These are phyloP conservation scores for Stachybotrys echinatus DNA, from an alignment of 2,329 filamentous ascomycete species.

Conservation along the genomic window DNA sequence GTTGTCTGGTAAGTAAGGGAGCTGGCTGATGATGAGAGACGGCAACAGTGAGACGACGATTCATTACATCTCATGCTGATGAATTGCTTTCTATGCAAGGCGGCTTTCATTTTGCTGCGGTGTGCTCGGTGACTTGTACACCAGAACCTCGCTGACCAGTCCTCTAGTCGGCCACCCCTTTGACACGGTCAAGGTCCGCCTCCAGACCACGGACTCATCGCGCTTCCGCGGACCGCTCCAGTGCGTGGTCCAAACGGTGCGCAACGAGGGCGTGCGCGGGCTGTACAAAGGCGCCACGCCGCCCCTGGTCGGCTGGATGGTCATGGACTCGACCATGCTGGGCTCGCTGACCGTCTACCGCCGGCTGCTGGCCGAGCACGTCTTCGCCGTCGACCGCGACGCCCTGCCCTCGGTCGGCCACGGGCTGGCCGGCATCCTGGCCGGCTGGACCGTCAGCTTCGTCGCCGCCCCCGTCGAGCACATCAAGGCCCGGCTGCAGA, in stretches of 20 bases:
- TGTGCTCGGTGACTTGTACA: too few relatives aligned
- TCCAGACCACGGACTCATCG: constrained; percentile 74
- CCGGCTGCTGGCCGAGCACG: constrained; percentile 70
- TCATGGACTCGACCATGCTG: constrained; percentile 90
- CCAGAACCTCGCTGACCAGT: not conserved
- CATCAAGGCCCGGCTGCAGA: constrained; percentile 87
- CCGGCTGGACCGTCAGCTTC: constrained; percentile 86
- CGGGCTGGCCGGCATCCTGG: constrained; percentile 79
- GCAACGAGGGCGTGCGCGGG: constrained; percentile 77
- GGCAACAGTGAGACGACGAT: too few relatives aligned
- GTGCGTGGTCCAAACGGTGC: constrained; percentile 77
- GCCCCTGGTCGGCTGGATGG: constrained; percentile 94
- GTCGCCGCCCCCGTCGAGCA: constrained; percentile 93
- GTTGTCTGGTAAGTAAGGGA: constrained; percentile 66
- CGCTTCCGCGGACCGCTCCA: constrained; percentile 84
- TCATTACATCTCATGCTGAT: too few relatives aligned
- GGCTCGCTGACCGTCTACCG: constrained; percentile 89
- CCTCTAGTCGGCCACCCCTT: constrained; percentile 66
- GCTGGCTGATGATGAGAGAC: too few relatives aligned
- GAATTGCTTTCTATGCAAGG: too few relatives aligned
- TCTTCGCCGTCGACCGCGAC: constrained; percentile 55
- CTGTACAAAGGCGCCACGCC: constrained; percentile 94
- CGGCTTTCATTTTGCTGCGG: too few relatives aligned
- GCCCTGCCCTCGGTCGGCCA: constrained; percentile 74
- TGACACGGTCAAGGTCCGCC: constrained; percentile 93